phyloP scores from a whole-genome alignment of 805 yeast genomes.

The Pichia nakasei region DNA sequence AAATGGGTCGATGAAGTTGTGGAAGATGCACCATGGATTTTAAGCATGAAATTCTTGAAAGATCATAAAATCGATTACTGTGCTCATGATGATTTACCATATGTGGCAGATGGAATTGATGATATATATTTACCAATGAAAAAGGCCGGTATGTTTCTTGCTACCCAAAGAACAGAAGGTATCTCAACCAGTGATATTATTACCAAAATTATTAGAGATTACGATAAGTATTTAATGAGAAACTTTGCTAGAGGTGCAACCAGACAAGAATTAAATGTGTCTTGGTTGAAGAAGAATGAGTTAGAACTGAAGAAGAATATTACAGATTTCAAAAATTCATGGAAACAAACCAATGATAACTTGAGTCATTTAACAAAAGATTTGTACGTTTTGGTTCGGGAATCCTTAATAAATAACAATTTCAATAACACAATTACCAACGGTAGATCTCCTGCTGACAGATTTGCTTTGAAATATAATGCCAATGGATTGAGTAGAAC shows the following conservation, averaged over 20 bases:
- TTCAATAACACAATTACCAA: conserved; percentile 7
- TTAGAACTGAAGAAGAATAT: conserved; percentile 88
- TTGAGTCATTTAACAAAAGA: conserved; percentile 70
- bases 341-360: conserved; percentile 65
- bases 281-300: conserved; percentile 97
- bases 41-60: conserved; percentile 69
- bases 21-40: conserved; percentile 93
- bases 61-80: conserved; percentile 87
- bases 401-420: conserved; percentile 35
- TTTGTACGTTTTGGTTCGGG: conserved; percentile 76
- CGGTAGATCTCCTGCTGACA: conserved; percentile 48
- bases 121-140: conserved; percentile 93
- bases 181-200: conserved; percentile 93
- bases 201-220: conserved; percentile 89
- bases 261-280: conserved; percentile 89
- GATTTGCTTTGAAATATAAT: conserved; percentile 54
- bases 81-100: conserved; percentile 96
- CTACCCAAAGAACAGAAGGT: conserved; percentile 96
- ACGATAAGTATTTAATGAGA: conserved; percentile 93
- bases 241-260: conserved; percentile 97
- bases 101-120: conserved; percentile 79
- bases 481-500: conserved; percentile 38
- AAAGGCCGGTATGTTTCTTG: conserved; percentile 79
- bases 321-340: conserved; percentile 75
- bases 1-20: conserved; percentile 97